phyloP scores from a whole-genome alignment of 108 stramenopile species.

The Cyclostephanos invisitatus region DNA sequence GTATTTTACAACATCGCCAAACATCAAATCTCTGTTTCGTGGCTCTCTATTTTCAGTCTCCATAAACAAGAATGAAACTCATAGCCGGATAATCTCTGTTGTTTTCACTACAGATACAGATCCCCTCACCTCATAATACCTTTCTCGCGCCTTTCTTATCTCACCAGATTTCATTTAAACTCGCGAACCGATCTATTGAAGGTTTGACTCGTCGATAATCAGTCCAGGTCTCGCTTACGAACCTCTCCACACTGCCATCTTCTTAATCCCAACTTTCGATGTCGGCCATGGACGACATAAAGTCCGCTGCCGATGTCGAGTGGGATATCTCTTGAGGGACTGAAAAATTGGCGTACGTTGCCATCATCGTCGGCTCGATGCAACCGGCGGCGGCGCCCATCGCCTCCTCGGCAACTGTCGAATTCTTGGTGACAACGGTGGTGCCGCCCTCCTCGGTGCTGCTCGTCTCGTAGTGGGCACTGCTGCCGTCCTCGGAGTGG shows the following conservation, averaged over 20 bases:
- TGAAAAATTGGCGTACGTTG: constrained; percentile 5
- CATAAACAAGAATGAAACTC: no score
- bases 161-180: no score
- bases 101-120: no score
- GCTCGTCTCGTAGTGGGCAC: not conserved
- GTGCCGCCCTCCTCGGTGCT: not conserved
- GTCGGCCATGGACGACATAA: constrained; percentile 27
- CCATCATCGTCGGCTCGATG: constrained; percentile 5
- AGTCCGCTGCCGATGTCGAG: constrained; percentile 5
- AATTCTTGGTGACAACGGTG: constrained; percentile 7
- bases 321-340: constrained; percentile 33
- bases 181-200: no score
- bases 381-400: not conserved
- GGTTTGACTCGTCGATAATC: no score
- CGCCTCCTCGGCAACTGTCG: constrained; percentile 2
- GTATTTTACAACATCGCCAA: no score
- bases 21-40: no score
- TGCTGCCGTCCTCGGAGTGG: constrained; percentile 1
- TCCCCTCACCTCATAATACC: no score
- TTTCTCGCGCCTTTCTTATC: no score
- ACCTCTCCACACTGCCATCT: not conserved
- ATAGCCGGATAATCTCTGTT: no score
- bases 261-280: constrained; percentile 32
- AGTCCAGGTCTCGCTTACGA: no score
- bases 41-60: no score